Evolutionary conservation across 1,139 yeast species (phyloP), one percentile per base, ranked within the genome.

Genomic region (Pichia norvegensis): DNA sequence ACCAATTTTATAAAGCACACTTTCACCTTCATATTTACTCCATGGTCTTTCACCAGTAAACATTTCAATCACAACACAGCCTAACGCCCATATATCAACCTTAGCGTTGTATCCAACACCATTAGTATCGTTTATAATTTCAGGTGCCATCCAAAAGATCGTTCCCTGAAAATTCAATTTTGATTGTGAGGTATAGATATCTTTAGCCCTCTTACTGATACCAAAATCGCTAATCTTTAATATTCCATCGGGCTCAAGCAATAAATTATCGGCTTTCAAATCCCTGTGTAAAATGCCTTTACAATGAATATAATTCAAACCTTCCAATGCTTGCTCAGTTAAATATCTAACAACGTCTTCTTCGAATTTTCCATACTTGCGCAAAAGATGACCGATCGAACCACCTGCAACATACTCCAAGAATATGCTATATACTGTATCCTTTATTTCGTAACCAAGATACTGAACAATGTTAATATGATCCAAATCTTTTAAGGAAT

Each of bases 121-220:
- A 46, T 80, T 82, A 5, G 57, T 51, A 56, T 84, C 85, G 60
- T 85, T 87, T 47, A 94, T 88, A 50, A 94, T 96, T 62, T 94
- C 99, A 0, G 99, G 99, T 0, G 99, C 99, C 98, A 94, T 94
- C 98, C 98, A 94, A 62, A 90, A 94, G 2, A 94, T 90, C 0
- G 98, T 90, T 20, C 99, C 99, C 65, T 94, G 96, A 65, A 70
- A 68, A 14, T 97, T 90, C 95, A 90, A 86, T 49, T 87, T 96
- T 2, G 96, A 90, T 57, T 86, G 82, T 60, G 92, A 90, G 23
- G 85, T 81, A 63, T 92, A 92, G 37, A 92, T 86, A 61, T 92
- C 92, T 52, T 79, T 76, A 0, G 95, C 85, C 56, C 82, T 78
- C 60, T 88, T 90, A 41, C 97, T 88, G 48, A 94, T 94, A 37